A percentile compares a stretch with the other conserved stretches of the same genome.
phyloP scores from a whole-genome alignment of 345 rosid species.

The Eucalyptus rudis region DNA sequence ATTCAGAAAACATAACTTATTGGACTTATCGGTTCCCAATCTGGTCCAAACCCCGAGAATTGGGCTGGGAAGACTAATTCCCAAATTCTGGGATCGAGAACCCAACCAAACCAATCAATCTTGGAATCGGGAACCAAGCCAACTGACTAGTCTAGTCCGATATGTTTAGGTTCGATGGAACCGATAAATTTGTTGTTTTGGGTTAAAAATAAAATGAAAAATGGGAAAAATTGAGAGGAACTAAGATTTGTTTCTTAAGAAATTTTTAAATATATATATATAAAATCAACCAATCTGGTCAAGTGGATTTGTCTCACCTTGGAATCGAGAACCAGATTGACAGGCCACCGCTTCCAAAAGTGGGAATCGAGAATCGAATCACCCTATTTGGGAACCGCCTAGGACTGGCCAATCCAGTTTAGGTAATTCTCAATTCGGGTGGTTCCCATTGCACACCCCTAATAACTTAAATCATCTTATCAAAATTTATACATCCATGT shows the following conservation, averaged over 20 bases:
- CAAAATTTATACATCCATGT: too few species aligned
- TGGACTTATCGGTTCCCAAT: rapidly evolving
- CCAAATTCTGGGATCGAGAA: rapidly evolving
- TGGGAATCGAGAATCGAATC: rapidly evolving
- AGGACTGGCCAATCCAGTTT: rapidly evolving
- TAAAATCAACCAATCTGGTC: rapidly evolving
- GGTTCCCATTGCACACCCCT: too few species aligned
- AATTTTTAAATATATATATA: too few species aligned
- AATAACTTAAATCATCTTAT: too few species aligned
- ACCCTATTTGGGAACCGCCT: rapidly evolving
- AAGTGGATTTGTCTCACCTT: rapidly evolving
- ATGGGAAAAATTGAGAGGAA: too few species aligned
- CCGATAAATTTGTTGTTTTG: rapidly evolving
- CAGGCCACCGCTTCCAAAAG: rapidly evolving
- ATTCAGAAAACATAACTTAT: too few species aligned
- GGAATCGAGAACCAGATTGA: rapidly evolving
- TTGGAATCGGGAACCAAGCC: rapidly evolving
- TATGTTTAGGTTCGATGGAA: rapidly evolving
- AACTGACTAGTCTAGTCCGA: rapidly evolving
- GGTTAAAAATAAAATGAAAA: too few species aligned
- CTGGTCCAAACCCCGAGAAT: rapidly evolving
- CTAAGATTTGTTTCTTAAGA: too few species aligned
- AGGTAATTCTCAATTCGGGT: rapidly evolving
- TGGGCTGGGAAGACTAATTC: rapidly evolving
- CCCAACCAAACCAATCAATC: rapidly evolving